These are phyloP conservation scores for Pseudopithomyces maydicus DNA, from an alignment of 2,329 filamentous ascomycete genomes.

Conservation along the genomic window DNA sequence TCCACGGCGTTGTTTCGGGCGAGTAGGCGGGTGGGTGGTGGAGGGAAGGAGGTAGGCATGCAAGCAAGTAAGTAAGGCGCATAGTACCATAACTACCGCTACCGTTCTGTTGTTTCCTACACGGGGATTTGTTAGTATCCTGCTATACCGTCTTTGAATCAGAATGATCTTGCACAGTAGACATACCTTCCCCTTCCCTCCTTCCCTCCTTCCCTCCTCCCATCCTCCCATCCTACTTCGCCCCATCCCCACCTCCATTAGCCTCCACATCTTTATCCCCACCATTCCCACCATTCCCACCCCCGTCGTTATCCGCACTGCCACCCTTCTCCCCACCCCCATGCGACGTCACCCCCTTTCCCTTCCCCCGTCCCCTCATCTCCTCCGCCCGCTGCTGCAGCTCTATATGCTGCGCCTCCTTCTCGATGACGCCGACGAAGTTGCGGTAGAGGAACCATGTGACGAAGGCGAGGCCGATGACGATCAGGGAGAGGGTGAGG, in stretches of 20 bases:
- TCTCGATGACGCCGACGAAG: neutral
- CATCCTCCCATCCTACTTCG: neutral
- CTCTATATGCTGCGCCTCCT: neutral
- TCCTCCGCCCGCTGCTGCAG: neutral
- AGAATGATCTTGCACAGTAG: neutral
- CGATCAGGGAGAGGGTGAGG: neutral
- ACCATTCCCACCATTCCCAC: too few species aligned
- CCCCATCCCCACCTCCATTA: neutral
- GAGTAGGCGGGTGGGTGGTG: too few species aligned
- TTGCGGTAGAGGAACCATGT: neutral
- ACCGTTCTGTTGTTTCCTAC: too few species aligned
- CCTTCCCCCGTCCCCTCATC: neutral
- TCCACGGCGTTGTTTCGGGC: too few species aligned
- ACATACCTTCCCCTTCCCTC: neutral
- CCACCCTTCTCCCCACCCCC: too few species aligned
- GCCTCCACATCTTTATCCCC: neutral
- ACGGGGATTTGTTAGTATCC: too few species aligned
- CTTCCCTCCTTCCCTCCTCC: neutral
- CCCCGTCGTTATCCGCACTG: too few species aligned
- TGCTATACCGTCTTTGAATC: neutral
- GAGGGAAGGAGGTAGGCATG: too few species aligned
- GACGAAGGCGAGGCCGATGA: neutral
- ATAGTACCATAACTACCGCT: too few species aligned
- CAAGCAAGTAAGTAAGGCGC: too few species aligned
- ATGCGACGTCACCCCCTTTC: too few species aligned